Conservation (phyloP, 2,329 filamentous ascomycete genomes). For the Cadophora sp. region DNA sequence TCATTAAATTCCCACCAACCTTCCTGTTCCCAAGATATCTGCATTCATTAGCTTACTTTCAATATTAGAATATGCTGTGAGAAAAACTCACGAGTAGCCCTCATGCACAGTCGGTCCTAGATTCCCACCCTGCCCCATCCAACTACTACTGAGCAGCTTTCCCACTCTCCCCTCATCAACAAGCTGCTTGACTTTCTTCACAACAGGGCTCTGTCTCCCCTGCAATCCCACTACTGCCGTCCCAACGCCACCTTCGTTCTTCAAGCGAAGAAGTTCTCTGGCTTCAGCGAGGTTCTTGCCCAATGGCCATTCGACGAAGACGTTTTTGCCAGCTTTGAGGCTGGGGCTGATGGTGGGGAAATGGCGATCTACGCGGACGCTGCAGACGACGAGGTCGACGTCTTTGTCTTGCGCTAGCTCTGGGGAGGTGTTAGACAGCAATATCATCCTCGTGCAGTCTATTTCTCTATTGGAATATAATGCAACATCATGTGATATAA, state of each 20-base stretch:
- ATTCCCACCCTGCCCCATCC: slow-evolving; percentile 22
- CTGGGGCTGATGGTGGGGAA: slow-evolving; percentile 50
- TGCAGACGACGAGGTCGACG: slow-evolving; percentile 56
- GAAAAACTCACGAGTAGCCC: slow-evolving; percentile 50
- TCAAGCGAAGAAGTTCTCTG: slow-evolving; percentile 51
- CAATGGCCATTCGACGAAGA: slow-evolving; percentile 59
- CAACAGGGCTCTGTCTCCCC: slow-evolving; percentile 53
- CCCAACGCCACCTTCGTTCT: slow-evolving; percentile 49
- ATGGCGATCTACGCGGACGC: slow-evolving; percentile 53
- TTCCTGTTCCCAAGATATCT: slow-evolving; percentile 40
- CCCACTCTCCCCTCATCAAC: slow-evolving; percentile 56
- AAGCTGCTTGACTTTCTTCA: slow-evolving; percentile 46
- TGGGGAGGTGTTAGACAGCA: slow-evolving; percentile 12
- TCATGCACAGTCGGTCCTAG: slow-evolving; percentile 25
- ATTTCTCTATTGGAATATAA: neutral
- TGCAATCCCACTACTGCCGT: slow-evolving; percentile 57
- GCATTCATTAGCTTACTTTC: neutral
- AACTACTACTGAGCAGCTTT: slow-evolving; percentile 54
- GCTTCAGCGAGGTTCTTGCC: slow-evolving; percentile 51
- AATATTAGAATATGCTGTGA: too few species aligned
- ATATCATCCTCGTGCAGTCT: neutral
- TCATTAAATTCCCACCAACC: slow-evolving; percentile 49
- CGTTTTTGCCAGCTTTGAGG: slow-evolving; percentile 54
- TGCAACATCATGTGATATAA: neutral
- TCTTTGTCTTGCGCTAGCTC: slow-evolving; percentile 54